Conservation (phyloP, 257 asterid genomes). For the Lithospermum erythrorhizon region DNA sequence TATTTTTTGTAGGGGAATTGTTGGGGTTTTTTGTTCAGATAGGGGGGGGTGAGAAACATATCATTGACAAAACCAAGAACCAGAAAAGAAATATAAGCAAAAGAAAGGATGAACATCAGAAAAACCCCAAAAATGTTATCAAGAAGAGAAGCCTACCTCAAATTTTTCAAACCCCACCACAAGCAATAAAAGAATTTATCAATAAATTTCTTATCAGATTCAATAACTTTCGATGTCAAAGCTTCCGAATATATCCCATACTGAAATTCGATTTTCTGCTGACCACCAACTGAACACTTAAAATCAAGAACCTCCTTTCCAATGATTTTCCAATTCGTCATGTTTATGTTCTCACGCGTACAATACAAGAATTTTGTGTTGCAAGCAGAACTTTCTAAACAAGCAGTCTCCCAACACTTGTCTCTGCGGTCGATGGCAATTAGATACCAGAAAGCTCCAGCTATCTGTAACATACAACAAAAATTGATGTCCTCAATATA, state of each 20-base stretch:
- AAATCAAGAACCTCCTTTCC: conserved; percentile 42
- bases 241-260: conserved; percentile 81
- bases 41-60: neutral
- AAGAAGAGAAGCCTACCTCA: conserved; percentile 36
- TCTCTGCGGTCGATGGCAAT: conserved; percentile 80
- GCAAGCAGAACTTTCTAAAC: conserved; percentile 38
- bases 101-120: neutral
- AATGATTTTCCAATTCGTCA: conserved; percentile 46
- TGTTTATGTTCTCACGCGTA: conserved; percentile 32
- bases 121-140: neutral
- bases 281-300: conserved; percentile 37
- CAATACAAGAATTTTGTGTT: conserved; percentile 43
- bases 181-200: conserved; percentile 72
- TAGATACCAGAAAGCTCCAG: conserved; percentile 90
- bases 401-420: conserved; percentile 78
- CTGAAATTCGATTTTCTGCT: conserved; percentile 29
- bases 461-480: conserved; percentile 40
- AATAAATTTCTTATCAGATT: conserved; percentile 38
- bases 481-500: conserved; percentile 5
- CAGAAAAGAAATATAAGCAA: neutral
- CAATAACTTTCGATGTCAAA: conserved; percentile 51
- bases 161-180: conserved; percentile 93
- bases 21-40: too few species aligned
- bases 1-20: too few species aligned
- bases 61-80: neutral